Percentiles rank a stretch among this genome's conserved stretches.
These are phyloP conservation scores for Trifolium subterraneum DNA, from an alignment of 306 rosid species.

Conservation along the genomic window DNA sequence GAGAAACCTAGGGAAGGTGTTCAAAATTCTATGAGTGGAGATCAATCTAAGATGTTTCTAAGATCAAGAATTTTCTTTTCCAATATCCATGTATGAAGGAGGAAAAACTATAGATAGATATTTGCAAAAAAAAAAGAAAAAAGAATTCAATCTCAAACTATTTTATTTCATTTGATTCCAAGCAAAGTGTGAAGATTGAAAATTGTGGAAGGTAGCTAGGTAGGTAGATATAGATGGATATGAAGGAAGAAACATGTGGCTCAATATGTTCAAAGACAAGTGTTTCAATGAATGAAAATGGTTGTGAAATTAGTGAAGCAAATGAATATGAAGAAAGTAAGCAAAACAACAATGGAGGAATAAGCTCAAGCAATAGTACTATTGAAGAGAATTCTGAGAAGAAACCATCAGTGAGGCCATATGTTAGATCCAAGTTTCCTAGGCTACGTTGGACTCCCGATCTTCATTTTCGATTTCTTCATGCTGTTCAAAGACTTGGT, in stretches of 20 bases:
- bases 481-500: constrained; percentile 91
- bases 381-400: constrained; percentile 72
- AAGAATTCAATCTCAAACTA: constrained; percentile 39
- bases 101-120: constrained; percentile 9
- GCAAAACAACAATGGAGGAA: constrained; percentile 57
- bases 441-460: constrained; percentile 94
- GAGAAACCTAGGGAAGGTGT: constrained; percentile 14
- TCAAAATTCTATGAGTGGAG: constrained; percentile 41
- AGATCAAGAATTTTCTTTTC: constrained; percentile 39
- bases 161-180: constrained; percentile 31
- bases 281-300: constrained; percentile 43
- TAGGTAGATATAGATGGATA: constrained; percentile 7
- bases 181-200: not conserved
- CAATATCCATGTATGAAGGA: constrained; percentile 33
- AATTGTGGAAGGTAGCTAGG: constrained; percentile 1
- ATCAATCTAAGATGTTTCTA: constrained; percentile 30
- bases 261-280: constrained; percentile 70
- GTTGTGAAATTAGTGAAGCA: constrained; percentile 44
- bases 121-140: not conserved
- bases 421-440: constrained; percentile 91
- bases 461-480: constrained; percentile 88
- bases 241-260: constrained; percentile 50
- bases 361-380: constrained; percentile 91
- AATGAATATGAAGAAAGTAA: constrained; percentile 48
- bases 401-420: constrained; percentile 71